Conservation (phyloP, 73 alveolate genomes). For the Uronychia setigera region DNA sequence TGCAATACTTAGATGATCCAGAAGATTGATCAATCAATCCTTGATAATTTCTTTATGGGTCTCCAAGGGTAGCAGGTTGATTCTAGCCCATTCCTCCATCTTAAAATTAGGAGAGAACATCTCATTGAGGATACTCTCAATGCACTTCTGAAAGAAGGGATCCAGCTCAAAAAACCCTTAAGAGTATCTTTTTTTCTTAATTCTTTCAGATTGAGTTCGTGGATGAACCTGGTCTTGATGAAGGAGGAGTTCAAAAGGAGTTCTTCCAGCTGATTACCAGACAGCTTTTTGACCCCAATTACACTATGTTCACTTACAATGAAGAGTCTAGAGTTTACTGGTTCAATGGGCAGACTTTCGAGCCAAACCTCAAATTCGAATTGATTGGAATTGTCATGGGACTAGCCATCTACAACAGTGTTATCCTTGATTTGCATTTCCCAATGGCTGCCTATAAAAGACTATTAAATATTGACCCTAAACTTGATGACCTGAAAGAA, state of each 20-base stretch:
- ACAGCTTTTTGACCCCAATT: slow-evolving; percentile 81
- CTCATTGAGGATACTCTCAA: slow-evolving; percentile 88
- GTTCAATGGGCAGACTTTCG: slow-evolving; percentile 95
- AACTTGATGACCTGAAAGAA: slow-evolving; percentile 82
- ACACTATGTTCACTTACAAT: slow-evolving; percentile 85
- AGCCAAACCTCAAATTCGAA: slow-evolving; percentile 89
- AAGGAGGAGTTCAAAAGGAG: slow-evolving; percentile 99
- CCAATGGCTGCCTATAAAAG: slow-evolving; percentile 94
- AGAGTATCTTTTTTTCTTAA: slow-evolving; percentile 26
- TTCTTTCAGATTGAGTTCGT: slow-evolving; percentile 69
- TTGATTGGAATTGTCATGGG: slow-evolving; percentile 95
- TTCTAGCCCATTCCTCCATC: slow-evolving; percentile 55
- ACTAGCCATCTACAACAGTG: slow-evolving; percentile 92
- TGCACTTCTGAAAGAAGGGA: slow-evolving; percentile 61
- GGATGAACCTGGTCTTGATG: slow-evolving; percentile 98
- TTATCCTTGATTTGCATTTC: slow-evolving; percentile 89
- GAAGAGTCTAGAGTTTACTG: slow-evolving; percentile 84
- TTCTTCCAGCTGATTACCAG: slow-evolving; percentile 90
- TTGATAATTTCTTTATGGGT: slow-evolving; percentile 38
- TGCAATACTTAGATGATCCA: slow-evolving; percentile 47
- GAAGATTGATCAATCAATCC: slow-evolving; percentile 48
- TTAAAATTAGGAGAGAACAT: slow-evolving; percentile 76
- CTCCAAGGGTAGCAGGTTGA: slow-evolving; percentile 34
- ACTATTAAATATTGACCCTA: slow-evolving; percentile 69
- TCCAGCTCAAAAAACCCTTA: slow-evolving; percentile 87